Evolutionary conservation across 805 yeast genomes (phyloP), one percentile per base, ranked within the genome.

Genomic region (Lipomyces starkeyi): DNA sequence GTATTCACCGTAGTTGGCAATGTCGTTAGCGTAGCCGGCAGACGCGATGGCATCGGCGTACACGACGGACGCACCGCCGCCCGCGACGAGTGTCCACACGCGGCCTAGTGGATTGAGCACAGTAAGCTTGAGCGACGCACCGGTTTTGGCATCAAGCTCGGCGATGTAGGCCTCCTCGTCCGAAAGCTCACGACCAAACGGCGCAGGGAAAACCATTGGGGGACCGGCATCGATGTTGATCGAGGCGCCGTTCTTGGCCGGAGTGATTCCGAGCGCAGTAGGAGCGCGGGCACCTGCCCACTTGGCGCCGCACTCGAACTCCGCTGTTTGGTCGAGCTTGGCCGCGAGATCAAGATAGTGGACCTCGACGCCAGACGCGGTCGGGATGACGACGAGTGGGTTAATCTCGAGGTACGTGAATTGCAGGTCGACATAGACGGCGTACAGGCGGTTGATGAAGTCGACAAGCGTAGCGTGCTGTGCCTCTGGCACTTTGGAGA

Each of bases 181-280:
- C 67, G 82, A 71, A 73, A 81, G 72, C 65, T 82, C 84, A 43
- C 84, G 82, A 56, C 84, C 84, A 69, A 81, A 81, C 2, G 84
- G 84, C 11, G 84, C 84, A 20, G 84, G 84, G 80, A 82, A 81
- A 63, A 76, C 82, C 84, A 81, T 82, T 68, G 84, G 81, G 52
- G 84, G 84, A 40, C 84, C 84, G 64, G 81, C 82, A 67, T 82
- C 84, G 58, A 82, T 73, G 59, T 75, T 73, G 64, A 66, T 72
- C 68, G 74, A 74, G 49, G 72, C 63, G 59, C 73, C 66, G 29
- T 72, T 55, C n/a, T 69, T 54, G 34, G 66, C 70, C 29, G 68
- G 64, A 47, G 62, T 63, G 49, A 75, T 73, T 59, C 84, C 84
- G 34, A 81, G 77, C 13, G 80, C 78, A 59, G 79, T 77, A 55